Evolutionary conservation across 208 protist genomes (phyloP).

Genomic region (Wallacemonas sp.): DNA sequence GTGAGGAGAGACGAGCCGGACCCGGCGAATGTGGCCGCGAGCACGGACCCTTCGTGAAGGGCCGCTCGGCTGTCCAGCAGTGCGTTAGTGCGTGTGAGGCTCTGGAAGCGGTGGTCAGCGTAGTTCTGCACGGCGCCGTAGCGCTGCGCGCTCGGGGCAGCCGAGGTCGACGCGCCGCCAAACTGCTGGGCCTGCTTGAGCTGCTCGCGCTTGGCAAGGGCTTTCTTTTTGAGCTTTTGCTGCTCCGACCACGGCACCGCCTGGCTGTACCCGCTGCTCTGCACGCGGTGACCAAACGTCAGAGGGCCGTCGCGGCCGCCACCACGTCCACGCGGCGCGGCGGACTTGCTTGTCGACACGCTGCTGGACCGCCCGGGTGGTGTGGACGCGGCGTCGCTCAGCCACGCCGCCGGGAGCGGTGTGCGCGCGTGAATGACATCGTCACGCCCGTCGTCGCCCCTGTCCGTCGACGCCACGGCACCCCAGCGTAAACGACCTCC

Average conservation of each 20-base stretch:
- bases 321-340: not conserved
- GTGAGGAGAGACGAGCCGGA: conserved; percentile 52
- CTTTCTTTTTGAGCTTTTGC: conserved; percentile 28
- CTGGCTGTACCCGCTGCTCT: conserved; percentile 64
- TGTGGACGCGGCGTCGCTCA: conserved; percentile 6
- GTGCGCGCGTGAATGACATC: conserved; percentile 66
- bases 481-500: too few relatives aligned
- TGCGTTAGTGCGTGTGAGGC: conserved; percentile 34
- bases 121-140: conserved; percentile 21
- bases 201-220: conserved; percentile 14
- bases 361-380: not conserved
- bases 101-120: conserved; percentile 27
- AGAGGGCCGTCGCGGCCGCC: not conserved
- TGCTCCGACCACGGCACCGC: conserved; percentile 70
- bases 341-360: not conserved
- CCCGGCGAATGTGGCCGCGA: conserved; percentile 38
- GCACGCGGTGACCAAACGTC: conserved; percentile 18
- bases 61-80: conserved; percentile 25
- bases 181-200: conserved; percentile 15
- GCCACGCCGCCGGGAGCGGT: conserved; percentile 46
- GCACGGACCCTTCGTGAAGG: conserved; percentile 35
- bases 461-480: not conserved
- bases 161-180: not conserved
- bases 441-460: conserved; percentile 5
- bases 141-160: not conserved